These are phyloP conservation scores for Giardia duodenalis DNA, from an alignment of 208 protist genomes.

Conservation along the genomic window DNA sequence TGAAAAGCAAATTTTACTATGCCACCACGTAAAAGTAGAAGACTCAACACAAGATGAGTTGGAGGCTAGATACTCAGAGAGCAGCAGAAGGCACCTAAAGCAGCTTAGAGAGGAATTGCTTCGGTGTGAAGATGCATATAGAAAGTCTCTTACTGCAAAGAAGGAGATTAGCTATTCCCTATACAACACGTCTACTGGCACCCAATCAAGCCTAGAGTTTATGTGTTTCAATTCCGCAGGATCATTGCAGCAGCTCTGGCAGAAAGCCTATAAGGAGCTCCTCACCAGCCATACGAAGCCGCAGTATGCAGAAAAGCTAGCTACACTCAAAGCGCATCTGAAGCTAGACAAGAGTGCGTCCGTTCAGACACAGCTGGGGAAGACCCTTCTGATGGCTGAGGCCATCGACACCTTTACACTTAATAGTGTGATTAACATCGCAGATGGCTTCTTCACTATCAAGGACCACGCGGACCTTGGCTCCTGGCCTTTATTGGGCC, in stretches of 20 bases:
- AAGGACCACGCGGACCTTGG: too few species aligned
- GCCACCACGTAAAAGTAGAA: neutral
- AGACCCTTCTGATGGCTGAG: too few species aligned
- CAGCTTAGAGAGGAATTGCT: neutral
- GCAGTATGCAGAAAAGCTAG: too few species aligned
- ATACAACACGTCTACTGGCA: neutral
- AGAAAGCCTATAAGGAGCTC: too few species aligned
- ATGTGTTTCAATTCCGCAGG: neutral
- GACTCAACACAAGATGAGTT: neutral
- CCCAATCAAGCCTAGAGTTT: neutral
- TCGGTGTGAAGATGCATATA: neutral
- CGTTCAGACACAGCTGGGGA: too few species aligned
- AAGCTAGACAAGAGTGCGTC: neutral
- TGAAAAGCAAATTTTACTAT: neutral
- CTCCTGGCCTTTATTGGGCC: too few species aligned
- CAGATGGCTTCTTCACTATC: too few species aligned
- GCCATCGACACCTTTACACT: too few species aligned
- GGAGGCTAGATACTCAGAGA: neutral
- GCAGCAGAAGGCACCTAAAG: neutral
- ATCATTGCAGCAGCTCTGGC: neutral
- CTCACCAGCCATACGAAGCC: too few species aligned
- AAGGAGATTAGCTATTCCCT: neutral
- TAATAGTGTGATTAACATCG: too few species aligned
- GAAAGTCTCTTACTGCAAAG: neutral
- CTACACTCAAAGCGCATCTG: neutral